Conservation (phyloP, 306 rosid species). For the Castanopsis chinensis region DNA sequence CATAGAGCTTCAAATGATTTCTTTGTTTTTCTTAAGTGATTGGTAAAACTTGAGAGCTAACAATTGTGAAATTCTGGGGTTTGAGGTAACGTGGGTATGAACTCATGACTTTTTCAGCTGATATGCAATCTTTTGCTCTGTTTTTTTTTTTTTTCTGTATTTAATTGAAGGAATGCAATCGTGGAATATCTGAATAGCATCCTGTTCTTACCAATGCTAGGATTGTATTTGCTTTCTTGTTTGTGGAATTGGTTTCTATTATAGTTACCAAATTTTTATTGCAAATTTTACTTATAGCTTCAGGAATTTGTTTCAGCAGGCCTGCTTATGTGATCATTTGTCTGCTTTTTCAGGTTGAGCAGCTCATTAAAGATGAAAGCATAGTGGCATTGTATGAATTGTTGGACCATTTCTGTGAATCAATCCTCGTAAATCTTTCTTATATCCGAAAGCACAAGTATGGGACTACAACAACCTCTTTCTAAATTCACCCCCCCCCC, state of each 20-base stretch:
- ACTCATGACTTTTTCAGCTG: neutral
- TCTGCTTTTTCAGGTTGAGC: conserved; percentile 54
- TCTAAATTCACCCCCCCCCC: neutral
- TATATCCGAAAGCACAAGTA: conserved; percentile 73
- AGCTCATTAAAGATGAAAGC: conserved; percentile 58
- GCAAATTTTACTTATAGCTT: neutral
- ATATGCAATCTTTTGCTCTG: neutral
- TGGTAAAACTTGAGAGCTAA: no score
- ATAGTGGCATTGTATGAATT: conserved; percentile 48
- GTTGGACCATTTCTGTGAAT: conserved; percentile 63
- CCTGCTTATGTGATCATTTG: neutral
- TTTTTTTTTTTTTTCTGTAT: neutral
- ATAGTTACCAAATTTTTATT: neutral
- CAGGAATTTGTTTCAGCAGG: neutral
- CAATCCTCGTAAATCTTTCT: conserved; percentile 46
- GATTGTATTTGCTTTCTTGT: neutral
- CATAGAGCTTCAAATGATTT: no score
- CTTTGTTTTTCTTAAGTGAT: no score
- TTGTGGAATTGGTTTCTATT: neutral
- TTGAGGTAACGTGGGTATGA: no score
- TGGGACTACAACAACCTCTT: neutral
- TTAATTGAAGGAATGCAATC: neutral
- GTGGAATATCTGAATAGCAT: neutral
- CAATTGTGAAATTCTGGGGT: no score
- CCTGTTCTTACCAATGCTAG: neutral